Base-by-base conservation (phyloP, 2,329 filamentous ascomycete genomes). In the Verticillium alfalfae region DNA sequence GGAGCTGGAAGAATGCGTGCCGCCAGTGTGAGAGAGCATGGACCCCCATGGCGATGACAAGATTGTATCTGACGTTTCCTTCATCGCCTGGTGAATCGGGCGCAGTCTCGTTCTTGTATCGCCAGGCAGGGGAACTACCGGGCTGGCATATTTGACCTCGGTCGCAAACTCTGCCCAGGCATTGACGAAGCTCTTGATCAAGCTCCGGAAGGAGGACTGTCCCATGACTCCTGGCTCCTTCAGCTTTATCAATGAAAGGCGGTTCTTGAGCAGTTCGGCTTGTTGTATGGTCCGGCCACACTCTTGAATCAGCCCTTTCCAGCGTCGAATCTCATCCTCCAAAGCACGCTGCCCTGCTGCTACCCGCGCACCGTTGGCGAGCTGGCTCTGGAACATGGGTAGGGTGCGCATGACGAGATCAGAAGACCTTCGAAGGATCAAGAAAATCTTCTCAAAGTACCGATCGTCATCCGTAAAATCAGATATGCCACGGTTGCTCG, bases 71-170 rank as follows among this genome's bases (percentile, higher is more conserved):
- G 84, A 89, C 13, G 91, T 91, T 70, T 96, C 91, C 71, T 93
- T 93, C 70, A 95, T 88, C 62, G 86, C 87, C 67, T 88, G 88
- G 70, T 97, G 93, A 56, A 97, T 86, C 2, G 92, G 92, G 63
- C 89, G 87, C 67, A 97, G 84, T 60, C 91, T 84, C 34, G 84
- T 78, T 70, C 91, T 87, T 55, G 93, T 88, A 66, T 96, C 91
- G 34, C 83, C 77, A 3, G 85, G 82, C 8, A 88, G 73, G 55
- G 81, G 77, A 34, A 84, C 75, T 55, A 76, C 78, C 67, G 79
- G 82, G 73, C 79, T 78, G 16, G 75, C 78, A 61, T 81, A 76
- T 71, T 85, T 88, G 66, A 90, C 81, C 69, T 83, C 83, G 39
- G 76, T 77, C 5, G 85, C 88, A 60, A 92, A 81, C 64, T 89